A percentile compares a stretch with the other conserved stretches of the same genome.
These are phyloP conservation scores for Sequoia sempervirens DNA, from an alignment of 75 land plant genomes.

Conservation along the genomic window DNA sequence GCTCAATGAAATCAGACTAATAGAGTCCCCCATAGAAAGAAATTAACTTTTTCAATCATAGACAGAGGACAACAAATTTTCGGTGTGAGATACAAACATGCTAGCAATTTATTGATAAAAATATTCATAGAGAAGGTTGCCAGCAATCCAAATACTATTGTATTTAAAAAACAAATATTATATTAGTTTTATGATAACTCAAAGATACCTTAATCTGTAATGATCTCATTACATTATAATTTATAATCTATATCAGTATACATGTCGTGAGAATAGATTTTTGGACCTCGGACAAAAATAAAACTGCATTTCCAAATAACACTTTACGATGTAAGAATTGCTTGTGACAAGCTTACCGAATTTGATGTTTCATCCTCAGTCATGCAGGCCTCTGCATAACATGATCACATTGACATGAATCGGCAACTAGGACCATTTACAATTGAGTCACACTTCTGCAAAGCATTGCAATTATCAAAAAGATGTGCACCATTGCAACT, in stretches of 20 bases:
- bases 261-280: background rate
- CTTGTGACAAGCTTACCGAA: background rate
- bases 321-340: background rate
- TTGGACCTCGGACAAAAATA: background rate
- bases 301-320: background rate
- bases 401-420: background rate
- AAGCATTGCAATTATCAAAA: background rate
- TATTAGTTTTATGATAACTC: slow-evolving; percentile 46
- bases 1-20: background rate
- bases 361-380: background rate
- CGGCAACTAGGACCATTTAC: background rate
- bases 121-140: background rate
- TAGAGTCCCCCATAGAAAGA: background rate
- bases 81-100: background rate
- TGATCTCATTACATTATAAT: slow-evolving; percentile 14
- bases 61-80: slow-evolving; percentile 2
- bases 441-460: background rate
- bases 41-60: background rate
- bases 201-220: slow-evolving; percentile 25
- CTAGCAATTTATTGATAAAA: background rate
- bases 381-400: background rate
- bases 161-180: slow-evolving; percentile 11
- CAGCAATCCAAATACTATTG: background rate
- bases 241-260: slow-evolving; percentile 7
- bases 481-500: background rate